phyloP scores from a whole-genome alignment of 75 land plant genomes.

The Cryptomeria japonica region DNA sequence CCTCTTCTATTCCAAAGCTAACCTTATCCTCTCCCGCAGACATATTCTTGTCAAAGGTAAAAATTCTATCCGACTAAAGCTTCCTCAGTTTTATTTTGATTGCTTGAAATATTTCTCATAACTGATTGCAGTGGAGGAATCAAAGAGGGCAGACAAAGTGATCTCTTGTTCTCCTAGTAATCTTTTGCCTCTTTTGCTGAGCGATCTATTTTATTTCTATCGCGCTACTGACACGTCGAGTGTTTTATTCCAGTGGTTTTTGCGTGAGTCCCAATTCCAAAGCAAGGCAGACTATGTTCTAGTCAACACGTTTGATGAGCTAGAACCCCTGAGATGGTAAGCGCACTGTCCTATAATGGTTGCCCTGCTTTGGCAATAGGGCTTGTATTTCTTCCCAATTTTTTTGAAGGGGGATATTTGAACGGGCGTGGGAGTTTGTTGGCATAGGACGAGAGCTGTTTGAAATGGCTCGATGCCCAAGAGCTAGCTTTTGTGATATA shows the following conservation, averaged over 20 bases:
- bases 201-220: not conserved
- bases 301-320: slow-evolving; percentile 11
- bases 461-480: slow-evolving; percentile 16
- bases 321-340: slow-evolving; percentile 6
- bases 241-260: not conserved
- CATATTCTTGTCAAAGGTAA: not conserved
- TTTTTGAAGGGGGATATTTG: not conserved
- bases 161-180: not conserved
- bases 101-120: not conserved
- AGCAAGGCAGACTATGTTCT: not conserved
- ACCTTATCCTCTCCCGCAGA: not conserved
- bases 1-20: too few species aligned
- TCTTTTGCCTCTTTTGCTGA: not conserved
- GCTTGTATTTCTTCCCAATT: too few species aligned
- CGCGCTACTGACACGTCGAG: not conserved
- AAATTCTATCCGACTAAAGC: too few species aligned
- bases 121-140: not conserved
- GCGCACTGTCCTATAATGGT: not conserved
- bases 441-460: slow-evolving; percentile 2
- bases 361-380: slow-evolving; percentile 7
- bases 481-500: slow-evolving; percentile 12
- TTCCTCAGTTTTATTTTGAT: not conserved
- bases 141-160: not conserved
- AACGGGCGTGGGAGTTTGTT: not conserved
- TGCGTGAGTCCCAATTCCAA: not conserved